These are phyloP conservation scores for Teunomyces tritomae DNA, from an alignment of 805 yeast genomes.

Conservation along the genomic window DNA sequence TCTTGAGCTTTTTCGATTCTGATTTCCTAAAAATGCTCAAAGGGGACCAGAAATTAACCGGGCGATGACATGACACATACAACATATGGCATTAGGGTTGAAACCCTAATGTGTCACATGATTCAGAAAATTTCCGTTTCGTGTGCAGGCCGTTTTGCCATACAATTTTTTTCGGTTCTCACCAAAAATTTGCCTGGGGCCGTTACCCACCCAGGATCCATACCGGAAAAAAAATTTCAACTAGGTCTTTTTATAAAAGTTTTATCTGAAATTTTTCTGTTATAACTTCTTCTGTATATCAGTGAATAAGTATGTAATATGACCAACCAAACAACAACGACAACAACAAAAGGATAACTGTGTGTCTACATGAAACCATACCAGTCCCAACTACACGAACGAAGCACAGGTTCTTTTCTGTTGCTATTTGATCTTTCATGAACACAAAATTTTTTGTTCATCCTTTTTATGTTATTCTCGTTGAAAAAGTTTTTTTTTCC, in stretches of 20 bases:
- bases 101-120: conserved; percentile 7
- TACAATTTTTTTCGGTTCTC: neutral
- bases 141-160: neutral
- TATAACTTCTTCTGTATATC: conserved; percentile 8
- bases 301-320: conserved; percentile 10
- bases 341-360: neutral
- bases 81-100: conserved; percentile 7
- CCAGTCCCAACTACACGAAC: neutral
- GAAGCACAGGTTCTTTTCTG: too few species aligned
- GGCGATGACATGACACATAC: neutral
- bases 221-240: conserved; percentile 9
- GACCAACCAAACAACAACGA: neutral
- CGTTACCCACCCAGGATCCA: neutral
- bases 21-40: neutral
- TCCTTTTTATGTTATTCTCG: neutral
- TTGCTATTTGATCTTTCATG: too few species aligned
- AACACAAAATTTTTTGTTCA: neutral
- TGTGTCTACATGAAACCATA: neutral
- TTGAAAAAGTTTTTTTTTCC: neutral
- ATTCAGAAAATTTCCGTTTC: neutral
- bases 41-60: neutral
- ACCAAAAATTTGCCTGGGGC: neutral
- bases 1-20: neutral
- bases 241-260: conserved; percentile 10
- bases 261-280: conserved; percentile 10